Evolutionary conservation across 441 rosid genomes (phyloP).

Genomic region (Erodium texanum): DNA sequence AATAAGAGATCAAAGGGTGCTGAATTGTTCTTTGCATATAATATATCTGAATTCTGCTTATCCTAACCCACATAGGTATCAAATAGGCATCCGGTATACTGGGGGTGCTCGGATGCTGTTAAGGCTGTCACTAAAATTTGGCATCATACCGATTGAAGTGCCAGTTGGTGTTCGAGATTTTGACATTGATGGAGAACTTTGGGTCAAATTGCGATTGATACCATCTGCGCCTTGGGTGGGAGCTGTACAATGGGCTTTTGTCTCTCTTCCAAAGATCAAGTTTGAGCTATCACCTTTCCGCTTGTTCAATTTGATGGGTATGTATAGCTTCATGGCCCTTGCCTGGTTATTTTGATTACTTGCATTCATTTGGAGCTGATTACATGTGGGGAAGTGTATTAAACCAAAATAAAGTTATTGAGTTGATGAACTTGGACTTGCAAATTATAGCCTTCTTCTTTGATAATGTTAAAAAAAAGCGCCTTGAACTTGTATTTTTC

Average conservation of each 20-base stretch:
- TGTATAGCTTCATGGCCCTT: conserved; percentile 16
- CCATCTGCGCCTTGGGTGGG: conserved; percentile 90
- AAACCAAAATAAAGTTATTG: not conserved
- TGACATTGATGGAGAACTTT: conserved; percentile 93
- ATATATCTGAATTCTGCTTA: conserved; percentile 13
- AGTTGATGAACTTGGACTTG: no score
- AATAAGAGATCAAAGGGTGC: not conserved
- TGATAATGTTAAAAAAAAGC: no score
- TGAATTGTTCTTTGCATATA: not conserved
- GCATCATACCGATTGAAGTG: conserved; percentile 64
- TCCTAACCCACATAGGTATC: conserved; percentile 49
- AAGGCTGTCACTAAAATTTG: conserved; percentile 72
- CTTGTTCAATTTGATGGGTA: conserved; percentile 91
- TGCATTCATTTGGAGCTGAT: not conserved
- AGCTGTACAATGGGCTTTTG: conserved; percentile 91
- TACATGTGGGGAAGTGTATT: not conserved
- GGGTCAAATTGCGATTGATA: conserved; percentile 87
- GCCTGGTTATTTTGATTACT: conserved; percentile 11
- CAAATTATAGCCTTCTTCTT: no score
- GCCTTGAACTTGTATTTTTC: no score
- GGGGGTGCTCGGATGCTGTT: conserved; percentile 90
- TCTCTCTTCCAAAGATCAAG: conserved; percentile 88
- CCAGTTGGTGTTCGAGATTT: conserved; percentile 90
- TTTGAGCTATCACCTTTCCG: conserved; percentile 88
- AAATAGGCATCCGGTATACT: conserved; percentile 86